Evolutionary conservation across 2,329 filamentous ascomycete genomes (phyloP).

Genomic region (Berkeleyomyces basicola): DNA sequence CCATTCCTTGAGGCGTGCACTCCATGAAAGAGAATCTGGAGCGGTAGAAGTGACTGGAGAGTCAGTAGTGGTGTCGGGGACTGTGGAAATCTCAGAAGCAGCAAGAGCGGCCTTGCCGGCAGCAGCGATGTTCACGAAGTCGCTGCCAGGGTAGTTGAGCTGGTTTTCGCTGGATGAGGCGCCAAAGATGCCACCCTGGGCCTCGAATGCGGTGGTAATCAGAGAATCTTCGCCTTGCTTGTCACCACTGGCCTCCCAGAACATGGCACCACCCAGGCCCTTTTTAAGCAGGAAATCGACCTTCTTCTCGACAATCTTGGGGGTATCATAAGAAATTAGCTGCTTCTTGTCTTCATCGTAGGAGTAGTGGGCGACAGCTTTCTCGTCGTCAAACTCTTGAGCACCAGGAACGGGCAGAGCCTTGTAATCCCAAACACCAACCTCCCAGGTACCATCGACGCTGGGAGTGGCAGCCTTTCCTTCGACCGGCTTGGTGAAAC

Average conservation of each 20-base stretch:
- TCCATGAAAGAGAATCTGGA: no score
- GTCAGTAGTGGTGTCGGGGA: no score
- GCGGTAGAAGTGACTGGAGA: no score
- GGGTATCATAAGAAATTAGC: conserved; percentile 58
- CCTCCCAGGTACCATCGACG: conserved; percentile 55
- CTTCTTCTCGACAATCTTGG: conserved; percentile 43
- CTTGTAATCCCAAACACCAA: conserved; percentile 69
- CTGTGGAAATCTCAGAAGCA: background rate
- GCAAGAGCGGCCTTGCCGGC: conserved; percentile 17
- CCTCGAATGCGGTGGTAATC: conserved; percentile 31
- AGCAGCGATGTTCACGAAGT: conserved; percentile 37
- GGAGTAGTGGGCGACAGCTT: conserved; percentile 50
- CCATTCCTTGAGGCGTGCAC: no score
- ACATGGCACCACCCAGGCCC: conserved; percentile 62
- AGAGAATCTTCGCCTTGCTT: conserved; percentile 41
- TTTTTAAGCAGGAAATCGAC: conserved; percentile 44
- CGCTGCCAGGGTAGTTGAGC: conserved; percentile 34
- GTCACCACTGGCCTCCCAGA: conserved; percentile 68
- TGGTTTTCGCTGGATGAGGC: conserved; percentile 33
- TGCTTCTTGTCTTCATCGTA: conserved; percentile 44
- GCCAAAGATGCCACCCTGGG: conserved; percentile 24
- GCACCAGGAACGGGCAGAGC: conserved; percentile 48
- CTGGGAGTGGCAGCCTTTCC: conserved; percentile 30
- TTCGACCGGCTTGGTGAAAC: conserved; percentile 24
- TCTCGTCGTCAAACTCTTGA: conserved; percentile 37